Evolutionary conservation across 2,329 filamentous ascomycete species (phyloP).

Genomic region (Malbranchea zuffiana): DNA sequence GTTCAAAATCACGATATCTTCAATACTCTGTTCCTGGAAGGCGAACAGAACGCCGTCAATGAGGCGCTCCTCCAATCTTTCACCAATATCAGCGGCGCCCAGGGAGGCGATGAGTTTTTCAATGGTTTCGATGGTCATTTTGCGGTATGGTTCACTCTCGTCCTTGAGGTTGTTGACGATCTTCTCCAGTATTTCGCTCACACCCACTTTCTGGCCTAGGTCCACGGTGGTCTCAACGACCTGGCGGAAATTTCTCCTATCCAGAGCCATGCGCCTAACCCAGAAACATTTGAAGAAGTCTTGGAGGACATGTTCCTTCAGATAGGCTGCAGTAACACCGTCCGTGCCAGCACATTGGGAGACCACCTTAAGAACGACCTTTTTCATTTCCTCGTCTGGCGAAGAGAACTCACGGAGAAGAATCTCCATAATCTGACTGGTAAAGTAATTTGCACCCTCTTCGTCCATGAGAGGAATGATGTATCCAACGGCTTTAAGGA

Average conservation of each 20-base stretch:
- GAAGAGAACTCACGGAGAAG: slow-evolving; percentile 90
- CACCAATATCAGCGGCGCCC: slow-evolving; percentile 85
- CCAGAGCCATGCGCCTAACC: slow-evolving; percentile 91
- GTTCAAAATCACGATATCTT: slow-evolving; percentile 92
- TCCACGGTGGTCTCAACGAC: slow-evolving; percentile 98
- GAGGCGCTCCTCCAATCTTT: slow-evolving; percentile 81
- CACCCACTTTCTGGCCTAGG: slow-evolving; percentile 93
- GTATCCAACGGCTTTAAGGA: slow-evolving; percentile 93
- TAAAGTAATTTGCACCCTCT: slow-evolving; percentile 98
- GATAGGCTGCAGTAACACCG: slow-evolving; percentile 85
- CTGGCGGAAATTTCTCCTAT: slow-evolving; percentile 95
- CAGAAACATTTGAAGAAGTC: slow-evolving; percentile 99
- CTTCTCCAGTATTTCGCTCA: slow-evolving; percentile 84
- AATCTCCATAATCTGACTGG: slow-evolving; percentile 97
- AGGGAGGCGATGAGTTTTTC: slow-evolving; percentile 92
- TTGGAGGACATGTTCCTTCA: slow-evolving; percentile 87
- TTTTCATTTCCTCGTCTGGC: slow-evolving; percentile 99
- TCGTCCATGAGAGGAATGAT: slow-evolving; percentile 99
- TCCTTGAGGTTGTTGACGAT: slow-evolving; percentile 95
- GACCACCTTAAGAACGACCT: slow-evolving; percentile 93
- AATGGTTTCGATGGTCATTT: slow-evolving; percentile 97
- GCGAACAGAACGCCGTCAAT: slow-evolving; percentile 92
- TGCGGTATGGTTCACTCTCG: slow-evolving; percentile 92
- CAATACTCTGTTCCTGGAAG: slow-evolving; percentile 96
- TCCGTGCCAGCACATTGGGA: slow-evolving; percentile 91